These are phyloP conservation scores for Carex arenaria DNA, from an alignment of 202 grass and related monocot species.

Conservation along the genomic window DNA sequence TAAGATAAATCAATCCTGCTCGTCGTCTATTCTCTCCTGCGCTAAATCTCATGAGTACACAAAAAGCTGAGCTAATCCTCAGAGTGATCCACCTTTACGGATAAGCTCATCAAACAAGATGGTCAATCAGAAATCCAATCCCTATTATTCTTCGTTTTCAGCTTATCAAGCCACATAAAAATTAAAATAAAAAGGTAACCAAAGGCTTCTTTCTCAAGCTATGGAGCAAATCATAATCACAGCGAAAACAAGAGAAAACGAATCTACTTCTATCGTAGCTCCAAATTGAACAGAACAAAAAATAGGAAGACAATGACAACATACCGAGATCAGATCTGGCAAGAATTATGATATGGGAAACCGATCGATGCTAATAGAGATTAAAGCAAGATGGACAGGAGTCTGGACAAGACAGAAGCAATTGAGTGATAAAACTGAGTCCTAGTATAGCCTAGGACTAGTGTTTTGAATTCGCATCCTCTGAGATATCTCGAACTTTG, in stretches of 20 bases:
- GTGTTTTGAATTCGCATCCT: background rate
- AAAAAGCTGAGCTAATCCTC: background rate
- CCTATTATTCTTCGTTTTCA: background rate
- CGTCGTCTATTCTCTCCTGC: background rate
- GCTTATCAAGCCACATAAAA: background rate
- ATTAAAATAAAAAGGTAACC: background rate
- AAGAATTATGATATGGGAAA: background rate
- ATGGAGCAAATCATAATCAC: background rate
- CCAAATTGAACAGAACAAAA: background rate
- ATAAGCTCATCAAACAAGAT: background rate
- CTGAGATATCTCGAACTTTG: too few species aligned
- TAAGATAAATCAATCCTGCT: background rate
- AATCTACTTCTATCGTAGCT: background rate
- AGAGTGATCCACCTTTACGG: background rate
- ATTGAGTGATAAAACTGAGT: background rate
- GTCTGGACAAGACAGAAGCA: background rate
- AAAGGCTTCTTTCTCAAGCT: background rate
- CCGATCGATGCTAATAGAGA: background rate
- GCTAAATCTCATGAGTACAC: constrained; percentile 3
- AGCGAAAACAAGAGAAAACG: background rate
- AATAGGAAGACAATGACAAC: background rate
- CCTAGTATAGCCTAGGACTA: background rate
- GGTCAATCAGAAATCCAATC: background rate
- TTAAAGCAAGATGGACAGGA: background rate
- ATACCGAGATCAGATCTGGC: constrained; percentile 2